Evolutionary conservation across 495 filamentous ascomycete species (phyloP).

Genomic region (Penicillium pulvis): DNA sequence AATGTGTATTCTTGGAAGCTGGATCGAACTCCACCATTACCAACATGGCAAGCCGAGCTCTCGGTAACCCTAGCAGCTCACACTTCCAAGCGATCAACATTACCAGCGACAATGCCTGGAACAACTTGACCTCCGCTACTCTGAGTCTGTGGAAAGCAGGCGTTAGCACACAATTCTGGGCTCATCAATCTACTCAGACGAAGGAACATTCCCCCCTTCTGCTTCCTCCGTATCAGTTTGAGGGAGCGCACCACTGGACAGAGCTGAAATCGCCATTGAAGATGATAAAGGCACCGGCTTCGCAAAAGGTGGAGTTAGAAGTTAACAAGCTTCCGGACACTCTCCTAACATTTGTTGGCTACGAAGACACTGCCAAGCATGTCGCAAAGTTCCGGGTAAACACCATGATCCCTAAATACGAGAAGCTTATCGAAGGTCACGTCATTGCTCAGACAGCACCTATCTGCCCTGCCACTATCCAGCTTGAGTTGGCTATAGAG

Average conservation of each 20-base stretch:
- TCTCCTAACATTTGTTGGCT: constrained; percentile 31
- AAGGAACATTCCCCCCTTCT: constrained; percentile 34
- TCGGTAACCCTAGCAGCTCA: constrained; percentile 15
- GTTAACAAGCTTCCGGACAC: neutral
- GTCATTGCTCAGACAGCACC: constrained; percentile 51
- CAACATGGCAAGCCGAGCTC: constrained; percentile 40
- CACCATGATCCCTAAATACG: neutral
- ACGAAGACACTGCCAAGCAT: constrained; percentile 29
- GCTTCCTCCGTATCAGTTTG: constrained; percentile 59
- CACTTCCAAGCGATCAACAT: constrained; percentile 49
- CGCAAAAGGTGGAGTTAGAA: neutral
- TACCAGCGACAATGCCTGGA: constrained; percentile 26
- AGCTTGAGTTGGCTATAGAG: constrained; percentile 50
- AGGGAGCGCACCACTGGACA: constrained; percentile 44
- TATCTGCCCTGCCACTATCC: constrained; percentile 47
- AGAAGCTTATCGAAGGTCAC: constrained; percentile 24
- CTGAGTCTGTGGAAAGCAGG: constrained; percentile 51
- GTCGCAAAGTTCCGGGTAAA: neutral
- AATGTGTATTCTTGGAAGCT: constrained; percentile 46
- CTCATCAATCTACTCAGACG: constrained; percentile 42
- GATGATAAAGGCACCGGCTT: neutral
- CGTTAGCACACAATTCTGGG: constrained; percentile 47
- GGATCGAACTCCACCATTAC: constrained; percentile 53
- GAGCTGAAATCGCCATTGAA: neutral
- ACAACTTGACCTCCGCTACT: constrained; percentile 44